phyloP scores from a whole-genome alignment of 2,329 filamentous ascomycete species.

The Stemphylium vesicarium region DNA sequence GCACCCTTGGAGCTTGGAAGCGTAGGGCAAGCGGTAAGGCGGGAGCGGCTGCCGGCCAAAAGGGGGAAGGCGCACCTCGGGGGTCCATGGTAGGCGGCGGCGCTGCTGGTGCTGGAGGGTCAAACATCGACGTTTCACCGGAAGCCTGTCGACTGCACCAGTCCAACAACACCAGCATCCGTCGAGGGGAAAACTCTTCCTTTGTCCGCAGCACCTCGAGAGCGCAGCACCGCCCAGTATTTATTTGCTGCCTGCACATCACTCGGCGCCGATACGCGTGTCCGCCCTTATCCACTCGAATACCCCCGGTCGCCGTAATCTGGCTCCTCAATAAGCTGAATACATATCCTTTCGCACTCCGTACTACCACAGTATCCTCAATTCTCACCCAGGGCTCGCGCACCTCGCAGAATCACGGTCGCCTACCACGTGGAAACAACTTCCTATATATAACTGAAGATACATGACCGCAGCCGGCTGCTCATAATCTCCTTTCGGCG shows the following conservation, averaged over 20 bases:
- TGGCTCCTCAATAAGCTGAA: slow-evolving; percentile 25
- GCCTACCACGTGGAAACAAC: neutral
- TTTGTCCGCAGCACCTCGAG: neutral
- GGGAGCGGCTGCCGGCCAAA: slow-evolving; percentile 4
- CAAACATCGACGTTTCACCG: slow-evolving; percentile 14
- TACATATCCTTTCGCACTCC: slow-evolving; percentile 12
- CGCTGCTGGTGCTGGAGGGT: neutral
- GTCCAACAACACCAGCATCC: neutral
- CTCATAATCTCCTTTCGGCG: slow-evolving; percentile 15
- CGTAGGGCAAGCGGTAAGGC: neutral
- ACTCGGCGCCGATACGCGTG: neutral
- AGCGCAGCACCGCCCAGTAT: neutral
- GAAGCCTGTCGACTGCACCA: neutral
- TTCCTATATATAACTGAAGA: slow-evolving; percentile 1
- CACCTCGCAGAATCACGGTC: neutral
- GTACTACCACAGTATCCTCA: slow-evolving; percentile 20
- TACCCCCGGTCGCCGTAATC: slow-evolving; percentile 7
- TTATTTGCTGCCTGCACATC: neutral
- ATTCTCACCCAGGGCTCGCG: neutral
- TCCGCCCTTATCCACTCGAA: neutral
- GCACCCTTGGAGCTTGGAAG: neutral
- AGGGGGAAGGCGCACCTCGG: slow-evolving; percentile 5
- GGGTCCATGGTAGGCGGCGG: neutral
- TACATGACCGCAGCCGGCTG: slow-evolving; percentile 27
- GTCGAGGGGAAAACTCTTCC: neutral